Evolutionary conservation across 306 rosid genomes (phyloP), one percentile per base, ranked within the genome.

Genomic region (Quercus robur): DNA sequence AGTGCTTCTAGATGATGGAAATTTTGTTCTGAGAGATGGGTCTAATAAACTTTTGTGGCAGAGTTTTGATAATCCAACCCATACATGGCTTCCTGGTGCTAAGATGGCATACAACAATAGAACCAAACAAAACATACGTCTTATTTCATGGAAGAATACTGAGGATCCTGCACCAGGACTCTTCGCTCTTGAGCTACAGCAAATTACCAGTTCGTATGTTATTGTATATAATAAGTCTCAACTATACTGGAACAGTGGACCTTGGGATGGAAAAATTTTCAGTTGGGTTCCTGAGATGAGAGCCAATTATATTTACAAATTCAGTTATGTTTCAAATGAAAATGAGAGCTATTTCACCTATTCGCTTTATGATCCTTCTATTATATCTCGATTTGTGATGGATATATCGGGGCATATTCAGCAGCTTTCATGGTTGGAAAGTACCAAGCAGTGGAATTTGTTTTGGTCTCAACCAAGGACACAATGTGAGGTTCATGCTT

Each of bases 11-110:
- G 93, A 84, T 71, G 2, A 56, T 23, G 91, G 93, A 72, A 91
- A 91, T 69, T 91, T 91, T 13, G 86, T 88, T 52, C 55, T 89
- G 38, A 71, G 28, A 17, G 77, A 79, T 72, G 86, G 56, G 38
- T 38, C 86, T 33, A 5, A 6, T 52, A 46, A 69, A 2, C 31
- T 15, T 78, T 68, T 81, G 1, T 91, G 91, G 96, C 90, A 87
- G 38, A 91, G 93, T 79, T 87, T 91, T 77, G 93, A 91, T 81
- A 70, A 89, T 59, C 96, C 83, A 68, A 35, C 96, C 1, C 30
- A 91, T 79, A 86, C 93, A 51, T 91, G 83, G 84, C 91, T 91
- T 56, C 93, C 89, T 0, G 87, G 91, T 35, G 76, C 74, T 7
- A 89, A 81, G 76, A 46, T 91, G 8, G 79, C 49, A 33, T 81